Evolutionary conservation across 2,329 filamentous ascomycete species (phyloP).

Genomic region (Aspergillus viridinutans): DNA sequence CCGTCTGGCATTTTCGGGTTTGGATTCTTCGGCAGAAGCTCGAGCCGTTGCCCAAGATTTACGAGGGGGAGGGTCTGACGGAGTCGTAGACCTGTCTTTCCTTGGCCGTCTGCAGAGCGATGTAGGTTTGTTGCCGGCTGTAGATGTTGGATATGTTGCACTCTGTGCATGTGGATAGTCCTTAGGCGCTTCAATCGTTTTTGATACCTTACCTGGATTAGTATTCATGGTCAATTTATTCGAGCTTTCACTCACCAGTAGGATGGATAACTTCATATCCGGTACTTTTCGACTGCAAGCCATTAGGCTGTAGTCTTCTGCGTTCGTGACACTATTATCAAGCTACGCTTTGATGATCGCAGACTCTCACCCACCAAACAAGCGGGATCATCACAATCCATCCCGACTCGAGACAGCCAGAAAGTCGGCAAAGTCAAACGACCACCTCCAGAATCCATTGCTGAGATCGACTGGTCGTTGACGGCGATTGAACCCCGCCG

Average conservation of each 20-base stretch:
- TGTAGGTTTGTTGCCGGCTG: not conserved
- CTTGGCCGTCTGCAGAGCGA: not conserved
- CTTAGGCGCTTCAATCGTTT: not conserved
- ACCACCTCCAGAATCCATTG: not conserved
- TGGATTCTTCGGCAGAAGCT: slow-evolving; percentile 37
- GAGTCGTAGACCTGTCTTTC: not conserved
- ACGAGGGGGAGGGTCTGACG: slow-evolving; percentile 25
- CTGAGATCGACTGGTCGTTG: not conserved
- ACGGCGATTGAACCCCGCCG: not conserved
- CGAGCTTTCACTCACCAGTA: too few relatives aligned
- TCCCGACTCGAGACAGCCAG: not conserved
- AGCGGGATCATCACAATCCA: not conserved
- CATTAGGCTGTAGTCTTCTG: too few relatives aligned
- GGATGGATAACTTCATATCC: too few relatives aligned
- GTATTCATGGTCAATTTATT: not conserved
- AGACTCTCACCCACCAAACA: not conserved
- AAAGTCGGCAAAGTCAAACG: not conserved
- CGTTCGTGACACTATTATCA: too few relatives aligned
- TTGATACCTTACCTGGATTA: not conserved
- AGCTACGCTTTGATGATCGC: not conserved
- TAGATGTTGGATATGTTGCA: not conserved
- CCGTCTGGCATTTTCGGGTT: slow-evolving; percentile 38
- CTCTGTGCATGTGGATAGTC: not conserved
- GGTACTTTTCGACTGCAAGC: too few relatives aligned
- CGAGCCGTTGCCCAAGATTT: slow-evolving; percentile 31